Conservation (phyloP, 495 filamentous ascomycete species). For the Neurospora sp. region DNA sequence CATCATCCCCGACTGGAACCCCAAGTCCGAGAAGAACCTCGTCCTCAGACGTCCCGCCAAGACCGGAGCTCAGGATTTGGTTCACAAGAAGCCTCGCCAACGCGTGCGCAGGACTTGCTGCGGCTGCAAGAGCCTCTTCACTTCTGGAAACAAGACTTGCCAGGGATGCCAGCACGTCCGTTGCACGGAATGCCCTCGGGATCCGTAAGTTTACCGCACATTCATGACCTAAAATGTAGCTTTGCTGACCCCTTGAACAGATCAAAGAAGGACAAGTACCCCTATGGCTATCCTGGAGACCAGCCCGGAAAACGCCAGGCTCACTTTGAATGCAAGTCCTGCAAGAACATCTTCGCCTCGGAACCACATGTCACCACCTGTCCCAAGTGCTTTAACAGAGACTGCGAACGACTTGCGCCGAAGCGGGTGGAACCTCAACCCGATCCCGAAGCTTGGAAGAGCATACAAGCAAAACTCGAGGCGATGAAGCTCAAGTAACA, state of each 20-base stretch:
- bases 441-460: conserved; percentile 54
- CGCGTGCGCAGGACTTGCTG: conserved; percentile 69
- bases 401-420: conserved; percentile 41
- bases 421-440: conserved; percentile 51
- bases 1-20: conserved; percentile 38
- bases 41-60: conserved; percentile 53
- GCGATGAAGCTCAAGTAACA: conserved; percentile 28
- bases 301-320: conserved; percentile 34
- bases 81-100: conserved; percentile 56
- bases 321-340: conserved; percentile 55
- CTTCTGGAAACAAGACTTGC: conserved; percentile 40
- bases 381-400: conserved; percentile 50
- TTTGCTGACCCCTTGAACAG: conserved; percentile 32
- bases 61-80: conserved; percentile 57
- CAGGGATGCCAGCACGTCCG: conserved; percentile 60
- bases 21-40: conserved; percentile 24
- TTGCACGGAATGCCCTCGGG: conserved; percentile 72
- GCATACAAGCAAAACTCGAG: conserved; percentile 49
- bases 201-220: conserved; percentile 52
- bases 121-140: conserved; percentile 57
- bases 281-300: conserved; percentile 71
- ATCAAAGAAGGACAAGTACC: conserved; percentile 61
- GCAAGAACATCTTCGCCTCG: conserved; percentile 44
- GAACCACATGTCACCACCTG: conserved; percentile 39
- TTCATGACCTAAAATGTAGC: neutral